Base-by-base conservation (phyloP, 2,329 filamentous ascomycete species). In the Paradendryphiella salina region DNA sequence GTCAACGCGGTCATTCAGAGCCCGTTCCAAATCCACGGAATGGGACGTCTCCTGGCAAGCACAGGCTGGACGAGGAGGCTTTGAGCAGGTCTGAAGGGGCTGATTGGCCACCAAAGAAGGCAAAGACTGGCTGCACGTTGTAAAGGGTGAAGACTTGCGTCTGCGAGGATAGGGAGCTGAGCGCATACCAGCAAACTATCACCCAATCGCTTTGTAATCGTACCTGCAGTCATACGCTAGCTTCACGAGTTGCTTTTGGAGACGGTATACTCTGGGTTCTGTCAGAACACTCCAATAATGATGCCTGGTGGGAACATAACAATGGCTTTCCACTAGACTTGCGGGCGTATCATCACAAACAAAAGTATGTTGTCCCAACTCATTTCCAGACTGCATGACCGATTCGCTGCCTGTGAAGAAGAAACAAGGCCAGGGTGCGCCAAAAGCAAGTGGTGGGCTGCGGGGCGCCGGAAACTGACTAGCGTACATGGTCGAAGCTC, bases 401-500 rank as follows among this genome's bases (percentile, higher is more conserved):
- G 15, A 23, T 21, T 9, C 17, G 15, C 3, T 38, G 20, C 4
- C 13, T 38, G 35, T 11, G 18, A 33, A 42, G 18, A 29, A 21
- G 18, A 32, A 42, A 42, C 39, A 42, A 21, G 23, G 3, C 23
- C 8, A 42, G 39, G 29, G 39, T 23, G 14, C 17, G 18, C 13
- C 17, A 32, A 40, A 40, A 31, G 37, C 21, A 41, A 41, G 21
- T 29, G 23, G 18, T 36, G 29, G 29, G 42, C 15, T 35, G 46
- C 33, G 38, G 46, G 32, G 32, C 32, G 33, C 32, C 32, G 32
- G 23, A 49, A 42, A 20, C 6, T 18, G 46, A 31, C 38, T 49
- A 49, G 46, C 10, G 23, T 14, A 13, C n/a, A 13, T 42, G 38
- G 34, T 42, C 34, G 37, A 7, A 49, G 46, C 46, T 42, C 43